Percentiles rank a stretch among this genome's conserved stretches.
Evolutionary conservation across 2,329 filamentous ascomycete genomes (phyloP).

Genomic region (Claviceps africana): DNA sequence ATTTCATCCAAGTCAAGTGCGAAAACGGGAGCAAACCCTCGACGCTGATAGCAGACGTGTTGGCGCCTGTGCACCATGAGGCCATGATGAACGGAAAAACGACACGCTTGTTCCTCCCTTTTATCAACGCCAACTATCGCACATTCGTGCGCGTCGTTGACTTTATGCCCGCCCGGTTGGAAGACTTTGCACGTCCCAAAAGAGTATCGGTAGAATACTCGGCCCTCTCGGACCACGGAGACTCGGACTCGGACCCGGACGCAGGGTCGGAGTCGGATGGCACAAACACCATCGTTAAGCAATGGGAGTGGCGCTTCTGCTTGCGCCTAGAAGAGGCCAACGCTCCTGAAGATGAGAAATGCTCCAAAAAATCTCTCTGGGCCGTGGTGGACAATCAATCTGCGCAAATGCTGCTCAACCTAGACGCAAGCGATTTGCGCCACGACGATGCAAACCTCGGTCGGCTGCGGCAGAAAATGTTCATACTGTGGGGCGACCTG

Average conservation of each 20-base stretch:
- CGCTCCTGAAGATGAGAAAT: conserved; percentile 8
- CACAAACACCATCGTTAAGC: conserved; percentile 9
- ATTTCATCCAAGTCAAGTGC: conserved; percentile 26
- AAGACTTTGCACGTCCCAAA: conserved; percentile 51
- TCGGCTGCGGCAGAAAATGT: conserved; percentile 54
- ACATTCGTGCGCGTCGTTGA: conserved; percentile 65
- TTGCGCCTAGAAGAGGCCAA: conserved; percentile 57
- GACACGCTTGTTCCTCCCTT: conserved; percentile 42
- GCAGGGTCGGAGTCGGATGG: conserved; percentile 11
- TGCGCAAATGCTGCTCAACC: conserved; percentile 32
- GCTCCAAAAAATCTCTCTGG: conserved; percentile 40
- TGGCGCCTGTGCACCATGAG: conserved; percentile 25
- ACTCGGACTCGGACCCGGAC: conserved; percentile 9
- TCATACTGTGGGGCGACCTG: conserved; percentile 72
- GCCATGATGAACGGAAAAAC: conserved; percentile 27
- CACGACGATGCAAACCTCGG: conserved; percentile 32
- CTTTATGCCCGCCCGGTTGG: conserved; percentile 56
- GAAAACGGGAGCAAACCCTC: conserved; percentile 25
- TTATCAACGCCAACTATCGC: conserved; percentile 59
- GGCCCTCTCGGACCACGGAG: conserved; percentile 30
- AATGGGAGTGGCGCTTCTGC: conserved; percentile 77
- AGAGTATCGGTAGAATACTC: conserved; percentile 31
- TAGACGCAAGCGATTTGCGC: conserved; percentile 42
- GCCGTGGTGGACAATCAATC: conserved; percentile 49
- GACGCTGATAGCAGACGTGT: conserved; percentile 25